Conservation (phyloP, 371 early-diverging fungal genomes). For the Mortierella sp. region DNA sequence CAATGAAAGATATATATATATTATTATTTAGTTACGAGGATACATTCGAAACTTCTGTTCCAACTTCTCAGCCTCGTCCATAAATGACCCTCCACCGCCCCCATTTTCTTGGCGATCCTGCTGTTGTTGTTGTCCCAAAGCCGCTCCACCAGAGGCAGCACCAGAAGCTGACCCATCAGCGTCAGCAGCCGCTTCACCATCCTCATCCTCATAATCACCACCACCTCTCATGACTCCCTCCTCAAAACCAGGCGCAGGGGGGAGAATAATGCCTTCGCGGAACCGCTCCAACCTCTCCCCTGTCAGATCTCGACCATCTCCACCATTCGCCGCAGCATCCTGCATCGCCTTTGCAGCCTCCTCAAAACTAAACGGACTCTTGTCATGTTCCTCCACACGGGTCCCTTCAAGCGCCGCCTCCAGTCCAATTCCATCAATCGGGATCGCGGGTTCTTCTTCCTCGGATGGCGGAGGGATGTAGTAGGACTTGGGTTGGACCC, state of each 20-base stretch:
- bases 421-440: constrained; percentile 24
- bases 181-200: constrained; percentile 1
- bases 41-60: constrained; percentile 19
- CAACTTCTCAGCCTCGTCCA: constrained; percentile 24
- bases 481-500: constrained; percentile 34
- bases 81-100: constrained; percentile 17
- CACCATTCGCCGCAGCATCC: not conserved
- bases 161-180: not conserved
- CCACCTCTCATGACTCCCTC: not conserved
- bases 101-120: not conserved
- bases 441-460: constrained; percentile 6
- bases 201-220: constrained; percentile 5
- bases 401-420: constrained; percentile 15
- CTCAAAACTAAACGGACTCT: constrained; percentile 3
- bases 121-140: not conserved
- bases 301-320: constrained; percentile 5
- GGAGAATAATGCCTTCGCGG: constrained; percentile 42
- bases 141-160: not conserved
- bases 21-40: not conserved
- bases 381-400: not conserved
- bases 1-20: not conserved
- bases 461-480: constrained; percentile 36
- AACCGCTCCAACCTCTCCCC: constrained; percentile 37
- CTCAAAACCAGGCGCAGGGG: constrained; percentile 5
- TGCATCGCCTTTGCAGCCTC: not conserved